A percentile compares a stretch with the other conserved stretches of the same genome.
These are phyloP conservation scores for Malassezia brasiliensis DNA, from an alignment of 1,284 basidiomycete genomes.

Conservation along the genomic window DNA sequence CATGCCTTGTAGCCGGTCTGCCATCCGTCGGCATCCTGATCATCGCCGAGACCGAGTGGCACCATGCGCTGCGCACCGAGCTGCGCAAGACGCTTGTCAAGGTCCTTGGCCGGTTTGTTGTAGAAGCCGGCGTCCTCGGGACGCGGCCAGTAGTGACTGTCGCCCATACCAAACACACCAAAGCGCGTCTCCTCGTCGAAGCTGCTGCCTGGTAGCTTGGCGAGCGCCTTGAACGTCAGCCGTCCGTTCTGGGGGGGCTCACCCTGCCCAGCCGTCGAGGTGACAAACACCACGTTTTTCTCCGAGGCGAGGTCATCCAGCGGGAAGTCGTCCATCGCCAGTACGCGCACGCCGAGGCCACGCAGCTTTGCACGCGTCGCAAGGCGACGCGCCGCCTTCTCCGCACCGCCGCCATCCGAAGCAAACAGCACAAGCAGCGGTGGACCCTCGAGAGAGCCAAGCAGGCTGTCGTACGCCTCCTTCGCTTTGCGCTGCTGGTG, in stretches of 20 bases:
- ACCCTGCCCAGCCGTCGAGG: slow-evolving; percentile 96
- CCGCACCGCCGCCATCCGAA: slow-evolving; percentile 85
- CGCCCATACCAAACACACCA: slow-evolving; percentile 87
- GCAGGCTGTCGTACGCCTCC: slow-evolving; percentile 73
- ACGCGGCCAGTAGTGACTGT: slow-evolving; percentile 98
- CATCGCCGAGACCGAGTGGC: slow-evolving; percentile 70
- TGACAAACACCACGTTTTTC: slow-evolving; percentile 72
- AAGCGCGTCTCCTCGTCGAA: slow-evolving; percentile 32
- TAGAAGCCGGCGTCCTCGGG: slow-evolving; percentile 93
- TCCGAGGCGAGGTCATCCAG: slow-evolving; percentile 57
- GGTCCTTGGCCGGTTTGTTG: slow-evolving; percentile 91
- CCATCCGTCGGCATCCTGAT: slow-evolving; percentile 91
- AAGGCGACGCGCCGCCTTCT: slow-evolving; percentile 88
- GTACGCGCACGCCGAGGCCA: slow-evolving; percentile 60
- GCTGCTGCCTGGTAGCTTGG: slow-evolving; percentile 51
- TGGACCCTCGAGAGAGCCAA: slow-evolving; percentile 77
- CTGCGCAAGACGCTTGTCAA: slow-evolving; percentile 57
- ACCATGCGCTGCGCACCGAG: slow-evolving; percentile 40
- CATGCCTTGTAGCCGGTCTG: slow-evolving; percentile 93
- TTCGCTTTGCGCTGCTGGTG: slow-evolving; percentile 74
- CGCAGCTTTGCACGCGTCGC: slow-evolving; percentile 71
- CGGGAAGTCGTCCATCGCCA: slow-evolving; percentile 62
- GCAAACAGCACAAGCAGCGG: slow-evolving; percentile 81
- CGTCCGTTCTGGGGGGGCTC: slow-evolving; percentile 95
- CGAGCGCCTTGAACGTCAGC: slow-evolving; percentile 72